Conservation (phyloP, 2,329 filamentous ascomycete species). For the Verticillium nubilum region DNA sequence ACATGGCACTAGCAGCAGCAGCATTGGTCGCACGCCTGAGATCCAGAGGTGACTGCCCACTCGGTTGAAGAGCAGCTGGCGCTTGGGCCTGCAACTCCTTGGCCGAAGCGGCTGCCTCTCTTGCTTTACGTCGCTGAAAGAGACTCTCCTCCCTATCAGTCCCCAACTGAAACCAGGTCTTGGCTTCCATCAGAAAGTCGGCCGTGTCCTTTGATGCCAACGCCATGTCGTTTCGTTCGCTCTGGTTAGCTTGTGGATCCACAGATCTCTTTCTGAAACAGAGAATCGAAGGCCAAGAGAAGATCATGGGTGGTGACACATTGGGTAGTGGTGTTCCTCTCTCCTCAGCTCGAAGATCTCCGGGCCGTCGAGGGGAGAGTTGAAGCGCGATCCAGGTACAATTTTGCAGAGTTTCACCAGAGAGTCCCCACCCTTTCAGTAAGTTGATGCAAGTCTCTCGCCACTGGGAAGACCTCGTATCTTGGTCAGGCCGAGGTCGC, state of each 20-base stretch:
- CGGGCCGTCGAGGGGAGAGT: slow-evolving; percentile 37
- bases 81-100: slow-evolving; percentile 35
- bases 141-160: slow-evolving; percentile 42
- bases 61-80: slow-evolving; percentile 32
- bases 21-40: slow-evolving; percentile 44
- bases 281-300: slow-evolving; percentile 49
- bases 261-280: slow-evolving; percentile 45
- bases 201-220: slow-evolving; percentile 34
- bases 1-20: slow-evolving; percentile 50
- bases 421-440: slow-evolving; percentile 44
- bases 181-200: slow-evolving; percentile 43
- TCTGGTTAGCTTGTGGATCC: slow-evolving; percentile 31
- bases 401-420: slow-evolving; percentile 33
- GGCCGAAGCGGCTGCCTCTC: slow-evolving; percentile 34
- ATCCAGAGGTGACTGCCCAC: slow-evolving; percentile 46
- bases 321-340: slow-evolving; percentile 29
- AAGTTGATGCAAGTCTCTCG: slow-evolving; percentile 44
- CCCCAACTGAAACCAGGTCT: slow-evolving; percentile 39
- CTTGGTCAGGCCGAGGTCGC: slow-evolving; percentile 32
- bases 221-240: slow-evolving; percentile 31
- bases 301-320: slow-evolving; percentile 27
- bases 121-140: slow-evolving; percentile 44
- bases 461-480: slow-evolving; percentile 39
- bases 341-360: slow-evolving; percentile 35
- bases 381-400: slow-evolving; percentile 47